phyloP scores from a whole-genome alignment of 129 eudicot species.

The Silybum marianum region DNA sequence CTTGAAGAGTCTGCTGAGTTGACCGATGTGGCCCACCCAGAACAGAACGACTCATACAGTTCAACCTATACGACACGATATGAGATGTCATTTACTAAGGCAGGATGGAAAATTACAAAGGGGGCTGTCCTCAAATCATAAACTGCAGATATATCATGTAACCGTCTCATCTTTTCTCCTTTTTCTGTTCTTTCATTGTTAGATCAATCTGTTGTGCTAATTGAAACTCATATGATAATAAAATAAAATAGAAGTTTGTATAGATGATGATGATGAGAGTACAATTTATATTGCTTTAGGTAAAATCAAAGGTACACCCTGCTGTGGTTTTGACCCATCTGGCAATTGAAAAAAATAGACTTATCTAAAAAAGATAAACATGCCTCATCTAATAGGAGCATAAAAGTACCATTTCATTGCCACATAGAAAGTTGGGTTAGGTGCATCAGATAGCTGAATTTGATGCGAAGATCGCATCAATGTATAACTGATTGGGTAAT shows the following conservation, averaged over 20 bases:
- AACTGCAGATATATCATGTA: slow-evolving; percentile 13
- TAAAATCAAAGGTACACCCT: slow-evolving; percentile 11
- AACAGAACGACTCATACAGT: slow-evolving; percentile 75
- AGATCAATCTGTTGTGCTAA: slow-evolving; percentile 13
- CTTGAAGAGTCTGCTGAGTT: slow-evolving; percentile 81
- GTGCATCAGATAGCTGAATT: slow-evolving; percentile 10
- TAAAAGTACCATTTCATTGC: background rate
- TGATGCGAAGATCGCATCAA: background rate
- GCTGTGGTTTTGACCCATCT: background rate
- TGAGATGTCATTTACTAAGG: slow-evolving; percentile 58
- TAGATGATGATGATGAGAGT: slow-evolving; percentile 11
- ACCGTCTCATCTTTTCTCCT: slow-evolving; percentile 1
- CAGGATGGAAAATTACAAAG: slow-evolving; percentile 88
- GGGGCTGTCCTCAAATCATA: slow-evolving; percentile 95
- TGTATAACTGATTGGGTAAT: slow-evolving; percentile 4
- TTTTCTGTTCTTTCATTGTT: slow-evolving; percentile 3
- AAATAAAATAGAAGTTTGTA: slow-evolving; percentile 25
- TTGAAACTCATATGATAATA: background rate
- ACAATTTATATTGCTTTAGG: background rate
- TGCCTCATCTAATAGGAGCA: too few relatives aligned
- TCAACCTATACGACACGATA: slow-evolving; percentile 84
- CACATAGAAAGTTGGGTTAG: background rate
- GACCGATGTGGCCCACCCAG: slow-evolving; percentile 71
- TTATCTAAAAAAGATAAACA: background rate
- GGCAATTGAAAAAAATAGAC: background rate